Base-by-base conservation (phyloP, 2,329 filamentous ascomycete genomes). In the Venturia carpophila region DNA sequence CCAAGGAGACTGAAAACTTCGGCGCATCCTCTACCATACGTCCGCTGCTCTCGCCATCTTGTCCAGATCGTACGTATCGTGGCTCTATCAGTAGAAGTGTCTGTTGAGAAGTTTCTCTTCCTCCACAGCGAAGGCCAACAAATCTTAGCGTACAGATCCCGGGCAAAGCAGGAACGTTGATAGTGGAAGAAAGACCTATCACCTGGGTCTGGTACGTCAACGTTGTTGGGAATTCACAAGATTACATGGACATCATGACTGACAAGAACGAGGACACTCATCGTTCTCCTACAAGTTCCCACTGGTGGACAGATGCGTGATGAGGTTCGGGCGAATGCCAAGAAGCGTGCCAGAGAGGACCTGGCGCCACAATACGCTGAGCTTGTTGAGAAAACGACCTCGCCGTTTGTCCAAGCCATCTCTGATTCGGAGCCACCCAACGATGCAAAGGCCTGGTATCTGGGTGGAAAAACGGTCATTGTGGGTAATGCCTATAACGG, bases 211-310 rank as follows among this genome's bases (percentile, higher is more conserved):
- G 30, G 52, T 37, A 58, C 52, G 15, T 58, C 52, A 58, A 58
- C 13, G 52, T 58, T 5, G 52, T 17, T 21, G 30, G 9, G 24
- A 19, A 55, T 3, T 55, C 24, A 5, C 24, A 34, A 17, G 49
- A 34, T 34, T 55, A 55, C 13, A 34, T 34, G n/a, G 49, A 55
- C 27, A 55, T 55, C 49, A 55, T 55, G 49, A 55, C 49, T 27
- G 49, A 55, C 24, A 30, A 34, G 49, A 34, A 55, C 15, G 49
- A 24, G 27, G 30, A 55, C 10, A 55, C 49, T 27, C 49, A 34
- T 19, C 11, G 49, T 27, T 55, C 34, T 24, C 34, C 49, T 34
- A 11, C n/a, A n/a, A n/a, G n/a, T 55, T 17, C 24, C 49, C 24
- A 55, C 49, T 5, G 49, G 24, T 30, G 24, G 49, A 55, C 24